phyloP scores from a whole-genome alignment of 2,329 filamentous ascomycete species.

The Hypoxylon sp. region DNA sequence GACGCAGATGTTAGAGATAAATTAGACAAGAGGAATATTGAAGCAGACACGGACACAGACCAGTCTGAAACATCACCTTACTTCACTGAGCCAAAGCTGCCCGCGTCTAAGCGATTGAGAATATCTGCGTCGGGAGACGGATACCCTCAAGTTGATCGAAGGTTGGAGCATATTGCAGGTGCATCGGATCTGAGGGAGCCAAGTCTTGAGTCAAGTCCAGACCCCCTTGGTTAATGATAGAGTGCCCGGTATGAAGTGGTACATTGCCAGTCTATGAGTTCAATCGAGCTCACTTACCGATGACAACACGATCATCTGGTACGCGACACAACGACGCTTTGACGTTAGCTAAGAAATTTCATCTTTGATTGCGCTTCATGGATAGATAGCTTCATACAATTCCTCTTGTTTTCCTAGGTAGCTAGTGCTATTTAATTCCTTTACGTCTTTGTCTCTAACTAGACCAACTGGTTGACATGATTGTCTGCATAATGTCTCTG shows the following conservation, averaged over 20 bases:
- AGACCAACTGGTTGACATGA: not conserved
- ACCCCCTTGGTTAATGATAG: not conserved
- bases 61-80: constrained; percentile 20
- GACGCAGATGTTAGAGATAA: not conserved
- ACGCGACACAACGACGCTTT: not conserved
- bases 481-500: constrained; percentile 14
- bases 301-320: not conserved
- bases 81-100: not conserved
- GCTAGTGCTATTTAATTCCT: not conserved
- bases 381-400: not conserved
- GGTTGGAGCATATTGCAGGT: not conserved
- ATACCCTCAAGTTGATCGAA: not conserved
- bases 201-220: not conserved
- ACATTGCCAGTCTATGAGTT: no score
- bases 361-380: not conserved
- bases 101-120: constrained; percentile 14
- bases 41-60: not conserved
- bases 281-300: not conserved
- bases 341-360: not conserved
- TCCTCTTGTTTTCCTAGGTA: not conserved
- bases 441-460: not conserved
- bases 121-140: not conserved
- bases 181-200: not conserved
- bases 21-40: constrained; percentile 11
- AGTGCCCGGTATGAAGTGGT: not conserved